Percentiles rank a stretch among this genome's conserved stretches.
Evolutionary conservation across 2,329 filamentous ascomycete species (phyloP).

Genomic region (Didymella arachidicola): DNA sequence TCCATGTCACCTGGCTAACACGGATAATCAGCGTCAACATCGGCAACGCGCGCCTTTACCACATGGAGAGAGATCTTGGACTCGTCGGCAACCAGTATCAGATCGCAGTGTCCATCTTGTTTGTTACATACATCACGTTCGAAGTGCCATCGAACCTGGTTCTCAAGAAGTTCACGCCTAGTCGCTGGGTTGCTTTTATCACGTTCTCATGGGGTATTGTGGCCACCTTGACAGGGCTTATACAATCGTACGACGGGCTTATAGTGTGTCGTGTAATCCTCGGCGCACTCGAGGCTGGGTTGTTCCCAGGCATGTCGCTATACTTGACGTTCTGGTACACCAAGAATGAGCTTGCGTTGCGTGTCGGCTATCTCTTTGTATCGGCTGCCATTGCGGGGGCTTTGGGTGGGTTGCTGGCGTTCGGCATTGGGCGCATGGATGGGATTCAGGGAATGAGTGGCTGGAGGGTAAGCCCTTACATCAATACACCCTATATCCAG

Average conservation of each 20-base stretch:
- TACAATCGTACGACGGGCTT: background rate
- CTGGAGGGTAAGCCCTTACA: background rate
- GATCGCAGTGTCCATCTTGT: background rate
- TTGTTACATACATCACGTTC: background rate
- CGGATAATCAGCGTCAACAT: background rate
- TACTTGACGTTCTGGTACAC: constrained; percentile 81
- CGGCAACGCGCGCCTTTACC: background rate
- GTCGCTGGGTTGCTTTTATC: background rate
- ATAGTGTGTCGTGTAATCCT: background rate
- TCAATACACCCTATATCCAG: background rate
- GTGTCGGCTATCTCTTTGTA: constrained; percentile 77
- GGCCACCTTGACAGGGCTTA: background rate
- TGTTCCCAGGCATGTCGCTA: constrained; percentile 72
- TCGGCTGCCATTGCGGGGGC: constrained; percentile 75
- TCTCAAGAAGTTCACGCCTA: background rate
- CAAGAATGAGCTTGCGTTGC: constrained; percentile 73
- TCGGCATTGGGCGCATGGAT: background rate
- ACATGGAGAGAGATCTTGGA: background rate
- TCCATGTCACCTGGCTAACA: background rate
- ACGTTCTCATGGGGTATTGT: background rate
- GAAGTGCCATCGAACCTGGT: background rate
- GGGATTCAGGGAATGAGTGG: background rate
- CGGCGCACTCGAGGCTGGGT: constrained; percentile 45
- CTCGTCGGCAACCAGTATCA: background rate
- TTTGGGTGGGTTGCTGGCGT: constrained; percentile 60